Conservation (phyloP, 768 basidiomycete species). For the Mycena chlorophos region DNA sequence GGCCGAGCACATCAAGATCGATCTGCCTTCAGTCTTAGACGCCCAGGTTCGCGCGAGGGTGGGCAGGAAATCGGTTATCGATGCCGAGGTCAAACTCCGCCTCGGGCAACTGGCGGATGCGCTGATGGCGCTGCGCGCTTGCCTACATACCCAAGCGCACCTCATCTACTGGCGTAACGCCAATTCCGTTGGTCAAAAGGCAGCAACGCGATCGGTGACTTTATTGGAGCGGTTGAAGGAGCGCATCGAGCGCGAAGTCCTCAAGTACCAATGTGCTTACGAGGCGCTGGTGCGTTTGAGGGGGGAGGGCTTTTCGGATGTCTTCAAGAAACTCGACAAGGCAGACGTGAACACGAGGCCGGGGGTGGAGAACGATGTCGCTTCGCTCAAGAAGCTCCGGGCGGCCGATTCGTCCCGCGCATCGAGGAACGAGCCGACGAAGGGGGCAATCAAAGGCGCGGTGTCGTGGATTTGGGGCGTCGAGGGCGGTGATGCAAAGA, state of each 20-base stretch:
- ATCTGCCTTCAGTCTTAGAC: not conserved
- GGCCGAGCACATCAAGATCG: conserved; percentile 13
- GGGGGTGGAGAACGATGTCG: conserved; percentile 9
- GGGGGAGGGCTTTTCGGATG: not conserved
- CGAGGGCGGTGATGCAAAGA: not conserved
- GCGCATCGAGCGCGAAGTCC: not conserved
- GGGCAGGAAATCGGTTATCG: not conserved
- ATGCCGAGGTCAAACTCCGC: conserved; percentile 11
- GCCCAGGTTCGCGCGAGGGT: not conserved
- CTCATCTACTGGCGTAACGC: conserved; percentile 9
- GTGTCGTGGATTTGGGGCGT: conserved; percentile 18
- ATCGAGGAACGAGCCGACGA: not conserved
- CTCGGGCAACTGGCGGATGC: conserved; percentile 4
- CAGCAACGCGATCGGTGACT: not conserved
- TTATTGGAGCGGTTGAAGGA: conserved; percentile 12
- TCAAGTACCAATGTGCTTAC: conserved; percentile 3
- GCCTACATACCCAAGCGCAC: conserved; percentile 12
- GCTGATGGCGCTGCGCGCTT: not conserved
- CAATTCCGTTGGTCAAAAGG: conserved; percentile 5
- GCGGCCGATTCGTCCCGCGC: not conserved
- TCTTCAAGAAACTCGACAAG: not conserved
- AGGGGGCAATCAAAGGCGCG: not conserved
- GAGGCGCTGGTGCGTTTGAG: not conserved
- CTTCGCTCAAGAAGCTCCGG: conserved; percentile 5
- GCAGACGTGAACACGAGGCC: conserved; percentile 1